Conservation (phyloP, 306 rosid species). For the Fragaria ananassa region DNA sequence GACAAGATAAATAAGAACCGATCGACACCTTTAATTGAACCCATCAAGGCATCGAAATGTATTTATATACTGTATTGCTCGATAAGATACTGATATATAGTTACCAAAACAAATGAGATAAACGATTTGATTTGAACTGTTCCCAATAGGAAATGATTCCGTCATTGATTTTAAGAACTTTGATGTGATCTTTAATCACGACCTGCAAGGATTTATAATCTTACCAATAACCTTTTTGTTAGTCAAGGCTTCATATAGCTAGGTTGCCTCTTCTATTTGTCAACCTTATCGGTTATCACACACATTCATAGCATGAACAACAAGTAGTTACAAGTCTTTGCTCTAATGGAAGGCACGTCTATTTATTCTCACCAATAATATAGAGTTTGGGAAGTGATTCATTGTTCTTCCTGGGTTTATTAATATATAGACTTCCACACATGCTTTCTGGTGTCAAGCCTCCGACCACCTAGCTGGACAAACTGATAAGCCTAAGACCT, state of each 20-base stretch:
- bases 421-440: conserved; percentile 13
- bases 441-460: conserved; percentile 24
- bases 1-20: too few relatives aligned
- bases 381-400: not conserved
- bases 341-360: conserved; percentile 64
- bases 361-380: not conserved
- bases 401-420: not conserved
- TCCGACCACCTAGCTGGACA: conserved; percentile 32
- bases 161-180: not conserved
- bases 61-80: not conserved
- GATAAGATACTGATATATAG: not conserved
- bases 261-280: not conserved
- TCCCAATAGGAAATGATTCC: not conserved
- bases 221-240: not conserved
- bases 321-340: not conserved
- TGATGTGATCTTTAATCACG: not conserved
- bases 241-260: not conserved
- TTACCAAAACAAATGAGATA: not conserved
- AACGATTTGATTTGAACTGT: not conserved
- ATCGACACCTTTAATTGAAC: not conserved
- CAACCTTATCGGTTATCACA: not conserved
- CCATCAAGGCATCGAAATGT: too few relatives aligned
- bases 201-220: too few relatives aligned
- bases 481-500: conserved; percentile 18
- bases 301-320: not conserved